Conservation (phyloP, 768 basidiomycete genomes). For the Lactifluus pinguis region DNA sequence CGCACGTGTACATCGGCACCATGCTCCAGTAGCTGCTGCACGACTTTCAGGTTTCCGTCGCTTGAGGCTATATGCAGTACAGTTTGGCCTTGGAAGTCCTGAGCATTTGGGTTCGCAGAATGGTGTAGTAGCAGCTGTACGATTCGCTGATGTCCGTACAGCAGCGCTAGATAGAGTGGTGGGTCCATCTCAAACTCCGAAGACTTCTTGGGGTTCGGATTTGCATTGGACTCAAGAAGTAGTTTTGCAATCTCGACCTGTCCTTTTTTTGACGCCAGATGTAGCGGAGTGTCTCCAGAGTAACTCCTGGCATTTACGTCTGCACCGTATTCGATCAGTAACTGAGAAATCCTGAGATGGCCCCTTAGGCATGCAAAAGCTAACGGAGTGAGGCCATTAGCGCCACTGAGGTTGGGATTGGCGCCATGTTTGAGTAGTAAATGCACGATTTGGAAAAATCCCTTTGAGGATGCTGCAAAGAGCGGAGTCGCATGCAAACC, state of each 20-base stretch:
- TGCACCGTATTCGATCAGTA: not conserved
- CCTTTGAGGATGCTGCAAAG: too few relatives aligned
- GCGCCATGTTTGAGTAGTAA: too few relatives aligned
- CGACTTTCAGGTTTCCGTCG: not conserved
- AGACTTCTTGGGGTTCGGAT: too few relatives aligned
- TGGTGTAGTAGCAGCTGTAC: not conserved
- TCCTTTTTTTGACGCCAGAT: too few relatives aligned
- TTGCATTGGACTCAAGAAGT: too few relatives aligned
- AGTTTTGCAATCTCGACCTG: too few relatives aligned
- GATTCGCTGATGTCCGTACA: not conserved
- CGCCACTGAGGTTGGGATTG: not conserved
- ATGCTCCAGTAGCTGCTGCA: not conserved
- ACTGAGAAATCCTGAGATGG: not conserved
- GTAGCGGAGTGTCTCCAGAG: too few relatives aligned
- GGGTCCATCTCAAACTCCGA: too few relatives aligned
- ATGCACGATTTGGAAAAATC: too few relatives aligned
- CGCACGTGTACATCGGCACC: not conserved
- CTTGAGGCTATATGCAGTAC: not conserved
- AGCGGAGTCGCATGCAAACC: too few relatives aligned
- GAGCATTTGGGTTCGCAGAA: not conserved
- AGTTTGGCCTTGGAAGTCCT: not conserved
- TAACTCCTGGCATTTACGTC: too few relatives aligned
- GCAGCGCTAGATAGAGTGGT: not conserved
- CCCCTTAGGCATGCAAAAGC: not conserved
- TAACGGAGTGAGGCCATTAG: not conserved